A percentile compares a stretch with the other conserved stretches of the same genome.
Evolutionary conservation across 305 asterid species (phyloP).

Genomic region (Andrographis paniculata): DNA sequence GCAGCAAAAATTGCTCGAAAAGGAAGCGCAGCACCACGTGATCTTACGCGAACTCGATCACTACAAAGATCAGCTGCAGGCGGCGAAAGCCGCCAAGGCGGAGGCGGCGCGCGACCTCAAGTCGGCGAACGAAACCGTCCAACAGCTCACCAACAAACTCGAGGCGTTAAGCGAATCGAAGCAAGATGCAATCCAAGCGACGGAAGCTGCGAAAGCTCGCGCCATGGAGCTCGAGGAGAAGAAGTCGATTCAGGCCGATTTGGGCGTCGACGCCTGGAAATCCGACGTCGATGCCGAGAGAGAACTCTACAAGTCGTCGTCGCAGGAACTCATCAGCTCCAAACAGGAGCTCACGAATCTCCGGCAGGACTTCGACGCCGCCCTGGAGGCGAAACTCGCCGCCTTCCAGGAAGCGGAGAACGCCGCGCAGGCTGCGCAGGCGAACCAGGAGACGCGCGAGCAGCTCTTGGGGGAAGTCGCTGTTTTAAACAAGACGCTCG

Average conservation of each 20-base stretch:
- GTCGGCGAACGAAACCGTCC: constrained; percentile 51
- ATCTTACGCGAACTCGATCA: constrained; percentile 52
- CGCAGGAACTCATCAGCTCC: constrained; percentile 45
- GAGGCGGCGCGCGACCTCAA: constrained; percentile 57
- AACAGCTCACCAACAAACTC: constrained; percentile 71
- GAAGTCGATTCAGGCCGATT: constrained; percentile 34
- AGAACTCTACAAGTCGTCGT: constrained; percentile 51
- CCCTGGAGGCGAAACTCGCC: constrained; percentile 50
- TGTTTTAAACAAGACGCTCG: constrained; percentile 29
- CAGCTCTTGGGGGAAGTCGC: constrained; percentile 45
- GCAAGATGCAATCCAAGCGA: constrained; percentile 56
- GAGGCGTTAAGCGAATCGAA: constrained; percentile 69
- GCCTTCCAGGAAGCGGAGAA: constrained; percentile 66
- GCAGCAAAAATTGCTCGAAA: constrained; percentile 71
- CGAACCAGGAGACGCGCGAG: constrained; percentile 32
- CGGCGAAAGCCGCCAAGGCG: constrained; percentile 39
- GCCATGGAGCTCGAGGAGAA: constrained; percentile 47
- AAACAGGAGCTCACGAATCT: constrained; percentile 75
- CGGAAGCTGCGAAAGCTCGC: constrained; percentile 44
- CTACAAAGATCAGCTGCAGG: constrained; percentile 51
- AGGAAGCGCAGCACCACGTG: constrained; percentile 79
- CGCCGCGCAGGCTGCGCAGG: constrained; percentile 34
- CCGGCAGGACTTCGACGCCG: constrained; percentile 71
- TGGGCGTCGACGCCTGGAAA: constrained; percentile 53
- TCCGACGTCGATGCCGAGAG: constrained; percentile 48